phyloP scores from a whole-genome alignment of 176 grass and related monocot genomes.

The Cocos nucifera region DNA sequence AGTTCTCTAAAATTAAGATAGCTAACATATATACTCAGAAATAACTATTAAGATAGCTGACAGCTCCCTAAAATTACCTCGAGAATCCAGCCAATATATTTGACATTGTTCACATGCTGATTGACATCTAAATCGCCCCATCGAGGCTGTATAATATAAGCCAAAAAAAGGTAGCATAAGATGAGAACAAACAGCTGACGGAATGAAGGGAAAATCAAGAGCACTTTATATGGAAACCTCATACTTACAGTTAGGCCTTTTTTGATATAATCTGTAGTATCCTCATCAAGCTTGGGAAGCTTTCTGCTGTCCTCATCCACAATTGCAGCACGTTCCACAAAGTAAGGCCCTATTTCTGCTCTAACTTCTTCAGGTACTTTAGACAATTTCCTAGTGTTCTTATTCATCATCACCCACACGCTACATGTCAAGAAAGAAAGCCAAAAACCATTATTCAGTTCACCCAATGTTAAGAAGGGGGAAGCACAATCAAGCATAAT shows the following conservation, averaged over 20 bases:
- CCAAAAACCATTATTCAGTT: slow-evolving; percentile 6
- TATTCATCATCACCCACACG: slow-evolving; percentile 99
- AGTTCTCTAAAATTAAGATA: not conserved
- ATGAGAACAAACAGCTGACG: not conserved
- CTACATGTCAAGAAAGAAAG: slow-evolving; percentile 28
- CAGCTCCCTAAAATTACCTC: slow-evolving; percentile 31
- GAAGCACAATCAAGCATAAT: too few species aligned
- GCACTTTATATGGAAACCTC: not conserved
- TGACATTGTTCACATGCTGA: slow-evolving; percentile 83
- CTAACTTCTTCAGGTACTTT: slow-evolving; percentile 94
- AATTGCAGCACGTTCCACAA: slow-evolving; percentile 51
- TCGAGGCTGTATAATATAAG: slow-evolving; percentile 35
- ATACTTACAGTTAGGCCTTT: slow-evolving; percentile 78
- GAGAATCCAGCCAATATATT: slow-evolving; percentile 84
- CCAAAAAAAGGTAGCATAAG: not conserved
- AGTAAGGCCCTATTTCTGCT: slow-evolving; percentile 76
- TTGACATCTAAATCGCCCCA: slow-evolving; percentile 72
- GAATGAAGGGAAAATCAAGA: too few species aligned
- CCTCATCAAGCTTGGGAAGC: slow-evolving; percentile 51
- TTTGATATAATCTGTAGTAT: slow-evolving; percentile 56
- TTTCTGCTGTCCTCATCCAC: slow-evolving; percentile 68
- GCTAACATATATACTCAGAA: too few species aligned
- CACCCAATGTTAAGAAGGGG: too few species aligned
- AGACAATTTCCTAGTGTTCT: slow-evolving; percentile 69
- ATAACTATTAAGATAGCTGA: too few species aligned